Percentiles rank a stretch among this genome's conserved stretches.
These are phyloP conservation scores for Citrus australasica DNA, from an alignment of 345 rosid genomes.

Conservation along the genomic window DNA sequence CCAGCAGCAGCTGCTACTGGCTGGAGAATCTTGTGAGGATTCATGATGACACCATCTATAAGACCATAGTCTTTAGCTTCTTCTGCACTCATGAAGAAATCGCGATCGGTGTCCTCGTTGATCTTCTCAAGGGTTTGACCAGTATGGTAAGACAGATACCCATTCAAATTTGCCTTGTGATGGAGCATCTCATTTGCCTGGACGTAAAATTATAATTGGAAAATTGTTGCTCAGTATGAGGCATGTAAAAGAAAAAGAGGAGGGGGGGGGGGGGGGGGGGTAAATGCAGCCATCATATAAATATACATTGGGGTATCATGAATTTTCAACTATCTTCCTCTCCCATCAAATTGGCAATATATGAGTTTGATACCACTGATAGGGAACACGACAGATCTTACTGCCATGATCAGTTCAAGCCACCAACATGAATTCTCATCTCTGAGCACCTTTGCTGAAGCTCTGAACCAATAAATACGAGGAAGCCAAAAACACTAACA, in stretches of 20 bases:
- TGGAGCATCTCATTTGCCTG: slow-evolving; percentile 62
- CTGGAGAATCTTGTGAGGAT: slow-evolving; percentile 45
- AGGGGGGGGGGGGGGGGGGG: too few relatives aligned
- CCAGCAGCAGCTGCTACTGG: slow-evolving; percentile 33
- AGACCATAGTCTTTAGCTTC: slow-evolving; percentile 63
- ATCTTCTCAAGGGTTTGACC: slow-evolving; percentile 50
- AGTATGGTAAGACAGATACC: slow-evolving; percentile 51
- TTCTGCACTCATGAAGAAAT: slow-evolving; percentile 61
- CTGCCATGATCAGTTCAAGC: background rate
- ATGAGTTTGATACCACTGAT: background rate
- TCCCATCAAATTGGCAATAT: background rate
- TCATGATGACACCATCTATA: slow-evolving; percentile 51
- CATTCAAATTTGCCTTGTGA: slow-evolving; percentile 52
- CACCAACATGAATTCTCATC: background rate
- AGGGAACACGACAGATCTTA: background rate
- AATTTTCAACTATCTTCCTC: background rate
- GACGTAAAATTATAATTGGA: background rate
- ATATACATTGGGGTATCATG: background rate
- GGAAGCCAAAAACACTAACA: background rate
- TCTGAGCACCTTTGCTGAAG: background rate
- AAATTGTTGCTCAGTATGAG: too few relatives aligned
- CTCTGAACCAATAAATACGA: background rate
- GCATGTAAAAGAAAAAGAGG: background rate
- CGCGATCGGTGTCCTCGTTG: slow-evolving; percentile 55
- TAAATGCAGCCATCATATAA: background rate